Percentiles rank a stretch among this genome's conserved stretches.
Evolutionary conservation across 228 moss, liverwort and hornwort species (phyloP).

Genomic region (Sphagnum fallax): DNA sequence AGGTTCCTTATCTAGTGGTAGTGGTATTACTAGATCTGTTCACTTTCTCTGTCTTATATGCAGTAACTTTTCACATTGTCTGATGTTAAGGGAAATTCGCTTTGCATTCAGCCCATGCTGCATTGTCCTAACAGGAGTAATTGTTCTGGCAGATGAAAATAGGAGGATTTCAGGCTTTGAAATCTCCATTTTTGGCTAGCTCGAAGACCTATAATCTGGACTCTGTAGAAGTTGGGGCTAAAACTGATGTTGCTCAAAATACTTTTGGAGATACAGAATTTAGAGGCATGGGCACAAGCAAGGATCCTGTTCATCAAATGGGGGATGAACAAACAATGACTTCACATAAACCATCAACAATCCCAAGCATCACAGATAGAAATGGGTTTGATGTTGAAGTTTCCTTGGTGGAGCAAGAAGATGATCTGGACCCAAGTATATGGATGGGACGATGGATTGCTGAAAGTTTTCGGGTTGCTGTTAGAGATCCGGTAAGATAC

Average conservation of each 20-base stretch:
- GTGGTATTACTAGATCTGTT: too few species aligned
- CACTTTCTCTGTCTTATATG: too few species aligned
- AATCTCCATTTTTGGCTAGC: slow-evolving; percentile 37
- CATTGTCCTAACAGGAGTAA: too few species aligned
- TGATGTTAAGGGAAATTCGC: too few species aligned
- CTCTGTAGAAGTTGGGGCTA: slow-evolving; percentile 14
- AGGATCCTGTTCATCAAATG: too few species aligned
- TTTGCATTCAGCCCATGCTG: too few species aligned
- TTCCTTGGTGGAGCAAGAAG: slow-evolving; percentile 71
- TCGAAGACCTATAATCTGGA: slow-evolving; percentile 8
- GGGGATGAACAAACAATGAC: too few species aligned
- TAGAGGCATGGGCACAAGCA: too few species aligned
- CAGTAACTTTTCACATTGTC: too few species aligned
- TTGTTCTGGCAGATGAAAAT: slow-evolving; percentile 57
- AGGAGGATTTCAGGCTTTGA: slow-evolving; percentile 91
- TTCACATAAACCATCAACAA: neutral
- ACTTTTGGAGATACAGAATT: too few species aligned
- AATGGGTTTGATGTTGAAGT: slow-evolving; percentile 91
- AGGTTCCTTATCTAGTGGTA: too few species aligned
- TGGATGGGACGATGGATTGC: slow-evolving; percentile 79
- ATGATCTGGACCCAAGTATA: slow-evolving; percentile 40
- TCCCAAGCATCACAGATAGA: slow-evolving; percentile 64
- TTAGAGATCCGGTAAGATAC: slow-evolving; percentile 72
- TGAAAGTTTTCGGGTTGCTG: slow-evolving; percentile 80
- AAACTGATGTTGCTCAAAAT: neutral